These are phyloP conservation scores for Mycena sanguinolenta DNA, from an alignment of 768 basidiomycete species.

Conservation along the genomic window DNA sequence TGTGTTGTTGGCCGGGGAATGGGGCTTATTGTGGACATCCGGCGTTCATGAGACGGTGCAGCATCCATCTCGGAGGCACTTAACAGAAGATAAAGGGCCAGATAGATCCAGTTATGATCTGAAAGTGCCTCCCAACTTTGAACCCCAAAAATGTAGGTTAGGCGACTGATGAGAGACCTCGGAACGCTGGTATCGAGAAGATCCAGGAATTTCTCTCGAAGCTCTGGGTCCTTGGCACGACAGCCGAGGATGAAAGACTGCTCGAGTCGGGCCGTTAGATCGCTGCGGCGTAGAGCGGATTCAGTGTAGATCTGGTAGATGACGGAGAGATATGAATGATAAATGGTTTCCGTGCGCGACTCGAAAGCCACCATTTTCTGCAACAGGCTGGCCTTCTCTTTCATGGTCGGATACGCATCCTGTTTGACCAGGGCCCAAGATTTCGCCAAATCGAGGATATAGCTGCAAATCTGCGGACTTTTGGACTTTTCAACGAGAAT, in stretches of 20 bases:
- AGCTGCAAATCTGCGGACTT: conserved; percentile 81
- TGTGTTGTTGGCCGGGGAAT: conserved; percentile 61
- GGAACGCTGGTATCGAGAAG: conserved; percentile 92
- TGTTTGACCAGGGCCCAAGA: conserved; percentile 92
- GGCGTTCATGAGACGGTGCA: conserved; percentile 54
- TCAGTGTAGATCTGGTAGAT: conserved; percentile 97
- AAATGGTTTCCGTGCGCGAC: conserved; percentile 81
- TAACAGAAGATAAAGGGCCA: conserved; percentile 90
- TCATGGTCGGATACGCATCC: conserved; percentile 91
- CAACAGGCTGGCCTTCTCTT: conserved; percentile 92
- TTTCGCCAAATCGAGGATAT: conserved; percentile 86
- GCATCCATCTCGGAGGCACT: conserved; percentile 67
- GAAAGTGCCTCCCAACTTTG: conserved; percentile 96
- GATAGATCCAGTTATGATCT: conserved; percentile 94
- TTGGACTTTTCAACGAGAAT: conserved; percentile 93
- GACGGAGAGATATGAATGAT: conserved; percentile 87
- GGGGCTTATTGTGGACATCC: conserved; percentile 48
- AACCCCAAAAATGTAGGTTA: conserved; percentile 92
- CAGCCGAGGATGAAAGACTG: conserved; percentile 94
- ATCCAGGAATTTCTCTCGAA: conserved; percentile 90
- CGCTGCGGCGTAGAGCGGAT: conserved; percentile 86
- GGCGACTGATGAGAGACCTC: conserved; percentile 80
- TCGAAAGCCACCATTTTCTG: conserved; percentile 92
- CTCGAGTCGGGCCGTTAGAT: conserved; percentile 93
- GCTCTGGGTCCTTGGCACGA: conserved; percentile 80